Evolutionary conservation across 768 basidiomycete species (phyloP), one percentile per base, ranked within the genome.

Genomic region (Asterophora parasitica): DNA sequence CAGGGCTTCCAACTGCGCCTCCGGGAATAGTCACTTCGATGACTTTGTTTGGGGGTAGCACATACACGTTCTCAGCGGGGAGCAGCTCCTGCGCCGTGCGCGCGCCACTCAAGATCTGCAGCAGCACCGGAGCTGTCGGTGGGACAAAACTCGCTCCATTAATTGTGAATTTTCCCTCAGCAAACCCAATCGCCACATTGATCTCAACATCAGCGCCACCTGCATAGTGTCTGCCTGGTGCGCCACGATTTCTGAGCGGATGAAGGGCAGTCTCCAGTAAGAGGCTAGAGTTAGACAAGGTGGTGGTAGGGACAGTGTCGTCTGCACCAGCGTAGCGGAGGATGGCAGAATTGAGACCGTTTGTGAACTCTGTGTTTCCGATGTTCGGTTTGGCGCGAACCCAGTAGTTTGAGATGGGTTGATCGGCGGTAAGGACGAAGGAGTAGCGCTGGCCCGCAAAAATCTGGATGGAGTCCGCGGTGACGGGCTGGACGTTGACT

Each of bases 11-110:
- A 33, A 57, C 43, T 1, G 62, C 53, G 4, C 67, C 70, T 46
- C 69, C 70, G 11, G 73, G 70, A 50, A 78, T 66, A n/a, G 65
- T 67, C 1, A 81, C 42, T 46, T 80, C 77, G 49, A 80, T 67
- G 32, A 73, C 65, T 35, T 73, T 66, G 52, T 77, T 74, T 5
- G 59, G 54, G 0, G 73, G 66, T n/a, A 72, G 45, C 17, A 55
- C 55, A 47, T 74, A 77, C 8, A 78, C 69, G n/a, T 67, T 65
- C 7, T 73, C 73, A 6, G 63, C 41, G 2, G 70, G 65, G 4
- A 71, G 64, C 17, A 79, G 58, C 11, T 62, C 59, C 12, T 63
- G 57, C 0, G 75, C 63, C 2, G 61, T 57, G 7, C 43, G 42
- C 0, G 65, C 56, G 4, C 72, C 72, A 40, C 66, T 69, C 23